phyloP scores from a whole-genome alignment of 1,284 basidiomycete genomes.

The Heterobasidion irregulare region DNA sequence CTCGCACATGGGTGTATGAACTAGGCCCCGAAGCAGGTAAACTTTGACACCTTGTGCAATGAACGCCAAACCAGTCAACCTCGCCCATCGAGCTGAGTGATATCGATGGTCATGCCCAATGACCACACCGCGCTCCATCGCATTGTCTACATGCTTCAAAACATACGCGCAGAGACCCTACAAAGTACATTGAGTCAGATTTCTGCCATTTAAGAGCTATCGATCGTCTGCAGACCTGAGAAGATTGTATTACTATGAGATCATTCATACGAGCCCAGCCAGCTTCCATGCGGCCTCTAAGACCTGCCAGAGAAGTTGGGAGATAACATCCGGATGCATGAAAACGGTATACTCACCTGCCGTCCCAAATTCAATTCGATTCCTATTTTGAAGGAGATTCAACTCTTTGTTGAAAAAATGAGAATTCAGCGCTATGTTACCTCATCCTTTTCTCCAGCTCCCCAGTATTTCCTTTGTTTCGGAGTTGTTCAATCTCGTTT shows the following conservation, averaged over 20 bases:
- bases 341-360: constrained; percentile 28
- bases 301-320: constrained; percentile 32
- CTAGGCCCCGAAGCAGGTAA: constrained; percentile 60
- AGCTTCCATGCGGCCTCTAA: constrained; percentile 78
- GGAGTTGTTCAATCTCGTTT: constrained; percentile 18
- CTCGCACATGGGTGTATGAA: constrained; percentile 71
- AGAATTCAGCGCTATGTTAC: constrained; percentile 8
- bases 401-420: not conserved
- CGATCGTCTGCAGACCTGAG: constrained; percentile 44
- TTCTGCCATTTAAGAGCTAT: not conserved
- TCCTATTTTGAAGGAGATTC: constrained; percentile 25
- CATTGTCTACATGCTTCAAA: constrained; percentile 39
- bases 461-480: constrained; percentile 9
- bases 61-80: constrained; percentile 66
- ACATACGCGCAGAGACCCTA: constrained; percentile 75
- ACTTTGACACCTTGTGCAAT: constrained; percentile 55
- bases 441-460: constrained; percentile 22
- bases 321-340: not conserved
- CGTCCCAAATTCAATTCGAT: constrained; percentile 79
- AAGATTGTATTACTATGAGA: constrained; percentile 74
- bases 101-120: constrained; percentile 78
- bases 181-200: not conserved
- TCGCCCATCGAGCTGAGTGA: constrained; percentile 71
- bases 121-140: constrained; percentile 58
- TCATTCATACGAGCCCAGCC: constrained; percentile 86